Evolutionary conservation across 441 rosid genomes (phyloP).

Genomic region (Sinapis alba): DNA sequence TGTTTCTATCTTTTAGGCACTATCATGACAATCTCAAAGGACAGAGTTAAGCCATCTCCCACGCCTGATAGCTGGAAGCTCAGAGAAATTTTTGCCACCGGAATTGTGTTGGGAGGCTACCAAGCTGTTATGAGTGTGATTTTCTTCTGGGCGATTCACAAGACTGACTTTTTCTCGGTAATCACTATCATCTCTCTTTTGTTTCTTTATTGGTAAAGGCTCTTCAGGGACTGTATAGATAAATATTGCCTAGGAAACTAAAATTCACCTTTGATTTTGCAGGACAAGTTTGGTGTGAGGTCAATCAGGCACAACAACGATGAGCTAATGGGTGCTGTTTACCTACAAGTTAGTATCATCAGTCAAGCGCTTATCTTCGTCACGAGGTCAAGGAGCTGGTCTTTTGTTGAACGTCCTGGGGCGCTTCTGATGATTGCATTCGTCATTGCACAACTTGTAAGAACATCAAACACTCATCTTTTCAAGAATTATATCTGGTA

Average conservation of each 20-base stretch:
- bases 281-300: constrained; percentile 81
- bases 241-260: background rate
- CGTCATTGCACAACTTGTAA: constrained; percentile 76
- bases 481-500: background rate
- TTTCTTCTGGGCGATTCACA: constrained; percentile 77
- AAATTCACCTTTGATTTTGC: constrained; percentile 35
- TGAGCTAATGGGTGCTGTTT: constrained; percentile 86
- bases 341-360: constrained; percentile 96
- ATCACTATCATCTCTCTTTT: background rate
- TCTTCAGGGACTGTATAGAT: constrained; percentile 4
- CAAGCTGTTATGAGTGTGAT: constrained; percentile 83
- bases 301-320: constrained; percentile 42
- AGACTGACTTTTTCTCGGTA: constrained; percentile 79
- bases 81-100: constrained; percentile 86
- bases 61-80: constrained; percentile 93
- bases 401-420: constrained; percentile 87
- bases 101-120: constrained; percentile 82
- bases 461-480: constrained; percentile 7
- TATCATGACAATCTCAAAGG: constrained; percentile 91
- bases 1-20: constrained; percentile 27
- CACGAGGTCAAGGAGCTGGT: constrained; percentile 96
- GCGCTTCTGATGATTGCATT: constrained; percentile 68
- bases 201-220: background rate
- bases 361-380: constrained; percentile 94
- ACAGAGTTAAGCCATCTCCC: constrained; percentile 91